These are phyloP conservation scores for Nakaseomyces sp. DNA, from an alignment of 1,139 yeast genomes.

Conservation along the genomic window DNA sequence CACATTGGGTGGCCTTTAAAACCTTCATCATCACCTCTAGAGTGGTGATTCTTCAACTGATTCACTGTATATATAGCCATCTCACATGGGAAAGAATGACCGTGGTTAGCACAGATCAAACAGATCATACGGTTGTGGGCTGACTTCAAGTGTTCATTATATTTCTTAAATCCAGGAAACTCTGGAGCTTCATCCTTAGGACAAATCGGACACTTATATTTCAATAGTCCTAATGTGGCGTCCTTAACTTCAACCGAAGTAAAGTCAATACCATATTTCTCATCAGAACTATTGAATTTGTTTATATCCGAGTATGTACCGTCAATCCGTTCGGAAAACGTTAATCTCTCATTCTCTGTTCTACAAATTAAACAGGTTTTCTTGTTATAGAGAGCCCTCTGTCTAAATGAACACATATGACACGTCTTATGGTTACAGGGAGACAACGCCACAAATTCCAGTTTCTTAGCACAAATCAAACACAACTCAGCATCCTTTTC, in stretches of 20 bases:
- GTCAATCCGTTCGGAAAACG: conserved; percentile 47
- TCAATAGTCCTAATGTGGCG: conserved; percentile 45
- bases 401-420: conserved; percentile 72
- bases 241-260: conserved; percentile 38
- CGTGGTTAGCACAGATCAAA: conserved; percentile 63
- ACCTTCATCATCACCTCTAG: conserved; percentile 58
- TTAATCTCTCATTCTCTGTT: conserved; percentile 51
- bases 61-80: conserved; percentile 52
- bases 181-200: conserved; percentile 21
- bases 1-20: conserved; percentile 89
- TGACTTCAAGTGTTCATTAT: conserved; percentile 55
- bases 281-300: conserved; percentile 34
- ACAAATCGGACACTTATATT: conserved; percentile 46
- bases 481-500: conserved; percentile 43
- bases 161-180: conserved; percentile 43
- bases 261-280: conserved; percentile 44
- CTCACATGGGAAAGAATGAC: conserved; percentile 71
- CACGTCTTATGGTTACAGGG: conserved; percentile 85
- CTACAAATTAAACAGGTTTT: conserved; percentile 75
- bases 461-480: conserved; percentile 73
- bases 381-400: conserved; percentile 71
- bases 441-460: conserved; percentile 56
- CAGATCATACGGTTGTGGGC: conserved; percentile 62
- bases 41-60: conserved; percentile 61
- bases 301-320: conserved; percentile 35